A percentile compares a stretch with the other conserved stretches of the same genome.
Evolutionary conservation across 495 filamentous ascomycete genomes (phyloP).

Genomic region (Elaphomyces granulatus): DNA sequence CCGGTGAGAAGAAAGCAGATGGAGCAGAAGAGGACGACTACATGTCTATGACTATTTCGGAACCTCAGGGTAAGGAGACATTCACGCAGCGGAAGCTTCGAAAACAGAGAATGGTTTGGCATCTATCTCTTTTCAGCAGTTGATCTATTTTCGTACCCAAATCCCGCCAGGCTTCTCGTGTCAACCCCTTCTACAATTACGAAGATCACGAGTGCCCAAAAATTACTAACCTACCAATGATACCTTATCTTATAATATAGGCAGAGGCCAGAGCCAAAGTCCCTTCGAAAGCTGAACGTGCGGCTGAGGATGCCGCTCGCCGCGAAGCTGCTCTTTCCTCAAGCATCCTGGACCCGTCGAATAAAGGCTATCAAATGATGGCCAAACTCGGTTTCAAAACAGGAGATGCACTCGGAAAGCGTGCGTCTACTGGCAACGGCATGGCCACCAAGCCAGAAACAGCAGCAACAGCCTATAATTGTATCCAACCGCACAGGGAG

Average conservation of each 20-base stretch:
- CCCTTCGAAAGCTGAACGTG: slow-evolving; percentile 68
- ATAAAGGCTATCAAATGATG: slow-evolving; percentile 92
- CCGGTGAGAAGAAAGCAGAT: neutral
- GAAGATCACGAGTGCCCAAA: neutral
- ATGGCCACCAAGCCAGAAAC: neutral
- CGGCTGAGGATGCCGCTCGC: slow-evolving; percentile 47
- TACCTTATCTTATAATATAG: no score
- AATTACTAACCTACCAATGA: no score
- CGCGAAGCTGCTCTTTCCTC: slow-evolving; percentile 62
- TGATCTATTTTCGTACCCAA: no score
- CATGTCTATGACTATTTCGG: slow-evolving; percentile 48
- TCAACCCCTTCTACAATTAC: neutral
- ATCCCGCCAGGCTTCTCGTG: neutral
- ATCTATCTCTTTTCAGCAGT: slow-evolving; percentile 2
- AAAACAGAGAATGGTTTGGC: slow-evolving; percentile 37
- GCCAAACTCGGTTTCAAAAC: slow-evolving; percentile 81
- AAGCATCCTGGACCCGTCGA: slow-evolving; percentile 47
- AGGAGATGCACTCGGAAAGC: slow-evolving; percentile 55
- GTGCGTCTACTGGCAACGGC: neutral
- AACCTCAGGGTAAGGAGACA: slow-evolving; percentile 38
- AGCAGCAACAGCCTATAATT: neutral
- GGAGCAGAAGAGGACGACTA: slow-evolving; percentile 46
- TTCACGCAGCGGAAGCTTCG: slow-evolving; percentile 42
- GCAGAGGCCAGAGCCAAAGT: slow-evolving; percentile 32
- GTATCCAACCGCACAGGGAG: slow-evolving; percentile 33